Base-by-base conservation (phyloP, 1,284 basidiomycete species). In the Coniferiporia weirii region DNA sequence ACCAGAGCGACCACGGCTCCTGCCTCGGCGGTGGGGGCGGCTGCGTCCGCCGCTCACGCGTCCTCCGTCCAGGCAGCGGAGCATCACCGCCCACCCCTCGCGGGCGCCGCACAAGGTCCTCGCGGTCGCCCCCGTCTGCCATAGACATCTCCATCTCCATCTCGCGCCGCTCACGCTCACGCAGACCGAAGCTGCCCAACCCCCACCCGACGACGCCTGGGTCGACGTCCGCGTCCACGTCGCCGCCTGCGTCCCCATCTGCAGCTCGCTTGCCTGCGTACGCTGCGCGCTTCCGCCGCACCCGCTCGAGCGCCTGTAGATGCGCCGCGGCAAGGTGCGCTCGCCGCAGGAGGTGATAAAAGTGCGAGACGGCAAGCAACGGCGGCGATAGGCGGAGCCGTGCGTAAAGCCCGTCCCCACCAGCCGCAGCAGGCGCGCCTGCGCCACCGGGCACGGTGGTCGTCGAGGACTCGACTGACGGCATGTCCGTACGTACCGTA, bases 1-100 rank as follows among this genome's bases (percentile, higher is more conserved):
- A 89, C 85, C 84, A 89, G 62, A 86, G 65, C 36, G 81, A 79
- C 54, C 73, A 71, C 47, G 50, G 49, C 7, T 60, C 51, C 10
- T 36, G 45, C 20, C n/a, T 32, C 32, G 50, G 20, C 4, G 60
- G 56, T 13, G 32, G 40, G 13, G 54, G 40, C 10, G 59, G 54
- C 49, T 17, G 27, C 15, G 38, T 22, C 19, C 36, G 52, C 3
- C 51, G 17, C 51, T 6, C 27, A 19, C 5, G 10, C 13, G 12
- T 19, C 17, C 5, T 48, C 19, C 19, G 27, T 13, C 10, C 3
- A 13, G 19, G 27, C 10, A 19, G 17, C 19, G 19, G 10, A 19
- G 17, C 27, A 19, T 48, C 47, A 13, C 19, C 9, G 27, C 27
- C 5, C 27, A 5, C 27, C 27, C 27, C 27, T 2, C 27, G 27